Evolutionary conservation across 2,329 filamentous ascomycete genomes (phyloP), one percentile per base, ranked within the genome.

Genomic region (Thelonectria discophora): DNA sequence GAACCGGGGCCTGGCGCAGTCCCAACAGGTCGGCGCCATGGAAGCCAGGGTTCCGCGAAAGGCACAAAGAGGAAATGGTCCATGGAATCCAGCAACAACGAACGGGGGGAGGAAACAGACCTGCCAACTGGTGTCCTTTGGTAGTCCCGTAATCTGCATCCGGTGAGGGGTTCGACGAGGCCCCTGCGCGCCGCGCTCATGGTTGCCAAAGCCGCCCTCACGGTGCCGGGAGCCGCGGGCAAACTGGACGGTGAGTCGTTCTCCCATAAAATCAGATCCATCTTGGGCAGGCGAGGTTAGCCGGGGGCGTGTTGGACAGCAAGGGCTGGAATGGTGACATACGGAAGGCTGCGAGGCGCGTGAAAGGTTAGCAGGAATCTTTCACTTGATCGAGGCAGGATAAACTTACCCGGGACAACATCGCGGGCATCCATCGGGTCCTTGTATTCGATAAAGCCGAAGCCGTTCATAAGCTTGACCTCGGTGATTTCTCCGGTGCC

Each of bases 391-490:
- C 17, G 11, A 11, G 9, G 8, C 2, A 21, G 39, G n/a, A 21
- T 45, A 15, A 37, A 76, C 90, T 83, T 87, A 97, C 95, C 94
- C 80, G 95, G 95, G 75, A 99, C 95, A 68, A 99, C 94, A 82
- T 99, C 95, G 76, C 94, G 91, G 71, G 95, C 95, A 82, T 99
- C 95, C 91, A 97, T 92, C 61, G 93, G 89, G 82, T 98, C 95
- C 80, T 97, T 96, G 81, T 98, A 99, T 80, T 99, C 95, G 77
- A 99, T 97, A 84, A 99, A 99, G 78, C 95, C 95, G 77, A 99
- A 99, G 75, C 95, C 95, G 78, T 97, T 98, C 95, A 99, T 99
- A 67, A 99, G 88, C 85, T 99, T 99, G 83, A 99, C 94, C 83
- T 99, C 95, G 71, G 91, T 95, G 77, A 99, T 98, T 79, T 97